Conservation (phyloP, 345 rosid genomes). For the Salix suchowensis region DNA sequence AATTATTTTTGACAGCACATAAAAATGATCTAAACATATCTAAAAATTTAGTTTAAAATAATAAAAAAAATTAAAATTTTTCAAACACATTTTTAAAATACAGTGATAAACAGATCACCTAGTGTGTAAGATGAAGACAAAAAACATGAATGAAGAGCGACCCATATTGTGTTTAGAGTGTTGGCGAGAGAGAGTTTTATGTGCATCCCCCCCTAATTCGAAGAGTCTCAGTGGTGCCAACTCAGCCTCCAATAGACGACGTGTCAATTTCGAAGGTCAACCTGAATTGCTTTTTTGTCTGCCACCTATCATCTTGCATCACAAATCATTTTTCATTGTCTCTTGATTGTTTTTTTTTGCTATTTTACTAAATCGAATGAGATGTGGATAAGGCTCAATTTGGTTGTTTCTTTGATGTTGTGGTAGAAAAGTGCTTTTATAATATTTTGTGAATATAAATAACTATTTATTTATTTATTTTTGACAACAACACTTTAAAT, state of each 20-base stretch:
- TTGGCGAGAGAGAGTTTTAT: background rate
- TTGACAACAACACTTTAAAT: no score
- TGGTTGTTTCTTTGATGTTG: background rate
- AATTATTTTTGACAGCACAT: no score
- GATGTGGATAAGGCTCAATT: background rate
- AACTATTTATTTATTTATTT: no score
- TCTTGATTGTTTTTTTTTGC: background rate
- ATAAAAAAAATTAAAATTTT: no score
- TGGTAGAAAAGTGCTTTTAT: no score
- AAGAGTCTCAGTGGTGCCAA: background rate
- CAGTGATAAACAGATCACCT: no score
- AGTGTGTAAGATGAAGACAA: background rate
- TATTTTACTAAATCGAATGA: background rate
- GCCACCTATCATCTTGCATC: background rate
- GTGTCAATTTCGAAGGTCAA: background rate
- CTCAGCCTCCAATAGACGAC: background rate
- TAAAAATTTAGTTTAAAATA: no score
- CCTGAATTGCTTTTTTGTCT: background rate
- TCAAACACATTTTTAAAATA: no score
- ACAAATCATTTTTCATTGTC: background rate
- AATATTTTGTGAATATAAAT: no score
- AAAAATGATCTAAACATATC: no score
- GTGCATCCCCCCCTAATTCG: background rate
- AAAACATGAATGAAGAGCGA: no score
- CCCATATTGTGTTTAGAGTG: background rate